Evolutionary conservation across 345 rosid genomes (phyloP), one percentile per base, ranked within the genome.

Genomic region (Syzygium aromaticum): DNA sequence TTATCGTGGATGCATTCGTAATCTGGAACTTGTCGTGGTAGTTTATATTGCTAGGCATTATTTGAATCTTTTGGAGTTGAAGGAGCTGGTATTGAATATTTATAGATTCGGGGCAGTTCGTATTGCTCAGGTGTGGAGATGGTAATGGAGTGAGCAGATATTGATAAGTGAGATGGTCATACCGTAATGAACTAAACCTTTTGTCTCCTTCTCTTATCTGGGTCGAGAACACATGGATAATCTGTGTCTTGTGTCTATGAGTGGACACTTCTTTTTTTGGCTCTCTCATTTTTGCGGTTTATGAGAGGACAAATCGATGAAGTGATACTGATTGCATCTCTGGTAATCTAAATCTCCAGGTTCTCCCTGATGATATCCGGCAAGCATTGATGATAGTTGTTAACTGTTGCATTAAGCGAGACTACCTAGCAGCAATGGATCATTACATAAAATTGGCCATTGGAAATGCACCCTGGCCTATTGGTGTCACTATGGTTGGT

Each of bases 401-500:
- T 77, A 89, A 95, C 78, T 91, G 94, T 95, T 98, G 98, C 93
- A 93, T 94, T 91, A 91, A 92, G 92, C 92, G 99, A 84, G 98
- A 96, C 91, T 98, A 98, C 94, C 94, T 98, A 16, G 99, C 99
- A 85, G 99, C 96, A 59, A 95, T 96, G 99, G 99, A 98, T 91
- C 99, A 95, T 23, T 98, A 98, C 88, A 98, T 98, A 89, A 95
- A 91, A 90, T 73, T 98, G 91, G 98, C 99, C 30, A 98, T 98
- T 19, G 99, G 99, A 12, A 98, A 96, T 88, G 99, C 99, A 25
- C 99, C 99, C 28, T 98, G 99, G 99, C 99, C 99, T 53, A 98
- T 98, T 53, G 98, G 99, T 89, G 99, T 98, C 28, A 98, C 99
- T 92, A 98, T 98, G 99, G 99, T 98, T 93, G 99, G 99, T 92